Percentiles rank a stretch among this genome's conserved stretches.
Conservation (phyloP, 140 eudicot species). For the Senecio squalidus region DNA sequence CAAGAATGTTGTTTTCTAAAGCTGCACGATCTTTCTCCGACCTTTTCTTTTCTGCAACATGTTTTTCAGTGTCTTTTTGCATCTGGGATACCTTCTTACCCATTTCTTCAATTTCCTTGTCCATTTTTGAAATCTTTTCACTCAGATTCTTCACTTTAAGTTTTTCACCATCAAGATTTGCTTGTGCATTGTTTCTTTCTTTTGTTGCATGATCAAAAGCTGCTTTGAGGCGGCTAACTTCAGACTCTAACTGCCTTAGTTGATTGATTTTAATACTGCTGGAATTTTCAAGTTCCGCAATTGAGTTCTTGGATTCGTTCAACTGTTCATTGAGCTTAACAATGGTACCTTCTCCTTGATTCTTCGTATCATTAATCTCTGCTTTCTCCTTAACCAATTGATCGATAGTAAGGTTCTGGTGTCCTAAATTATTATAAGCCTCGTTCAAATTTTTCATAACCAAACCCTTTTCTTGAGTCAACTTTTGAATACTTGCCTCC, state of each 20-base stretch:
- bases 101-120: slow-evolving; percentile 42
- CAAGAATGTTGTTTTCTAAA: slow-evolving; percentile 30
- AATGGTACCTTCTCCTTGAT: slow-evolving; percentile 22
- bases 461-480: slow-evolving; percentile 42
- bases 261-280: slow-evolving; percentile 22
- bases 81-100: slow-evolving; percentile 29
- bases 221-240: slow-evolving; percentile 22
- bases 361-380: slow-evolving; percentile 31
- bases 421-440: slow-evolving; percentile 28
- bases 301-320: slow-evolving; percentile 17
- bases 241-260: slow-evolving; percentile 40
- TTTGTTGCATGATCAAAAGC: slow-evolving; percentile 33
- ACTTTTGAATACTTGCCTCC: slow-evolving; percentile 15
- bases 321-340: slow-evolving; percentile 29
- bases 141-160: slow-evolving; percentile 27
- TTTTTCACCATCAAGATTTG: slow-evolving; percentile 43
- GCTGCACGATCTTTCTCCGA: slow-evolving; percentile 27
- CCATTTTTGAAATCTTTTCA: slow-evolving; percentile 37
- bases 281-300: slow-evolving; percentile 27
- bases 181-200: slow-evolving; percentile 38
- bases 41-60: slow-evolving; percentile 44
- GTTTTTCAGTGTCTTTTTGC: slow-evolving; percentile 27
- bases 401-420: slow-evolving; percentile 21
- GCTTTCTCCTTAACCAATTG: slow-evolving; percentile 28
- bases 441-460: slow-evolving; percentile 33